Evolutionary conservation across 805 yeast species (phyloP).

Genomic region (Saturnispora bothae): DNA sequence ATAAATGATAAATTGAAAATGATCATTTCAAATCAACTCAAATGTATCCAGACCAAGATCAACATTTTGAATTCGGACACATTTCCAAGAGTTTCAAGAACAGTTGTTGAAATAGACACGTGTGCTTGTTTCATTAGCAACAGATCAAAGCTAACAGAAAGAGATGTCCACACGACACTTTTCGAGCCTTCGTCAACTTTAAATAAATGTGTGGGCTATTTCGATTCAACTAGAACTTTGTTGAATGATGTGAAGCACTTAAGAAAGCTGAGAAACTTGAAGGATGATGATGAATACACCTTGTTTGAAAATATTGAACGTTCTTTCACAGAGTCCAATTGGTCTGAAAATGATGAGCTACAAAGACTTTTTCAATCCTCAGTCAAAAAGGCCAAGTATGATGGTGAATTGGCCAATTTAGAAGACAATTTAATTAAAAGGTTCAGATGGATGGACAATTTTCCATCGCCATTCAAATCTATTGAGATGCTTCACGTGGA

Average conservation of each 20-base stretch:
- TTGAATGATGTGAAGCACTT: conserved; percentile 49
- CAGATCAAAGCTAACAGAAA: conserved; percentile 32
- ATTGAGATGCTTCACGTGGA: conserved; percentile 12
- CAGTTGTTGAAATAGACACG: conserved; percentile 64
- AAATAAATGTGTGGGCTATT: conserved; percentile 17
- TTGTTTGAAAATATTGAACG: conserved; percentile 24
- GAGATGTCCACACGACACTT: conserved; percentile 39
- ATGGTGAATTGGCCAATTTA: neutral
- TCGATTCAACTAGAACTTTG: conserved; percentile 43
- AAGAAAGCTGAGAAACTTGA: conserved; percentile 32
- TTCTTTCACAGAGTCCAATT: conserved; percentile 16
- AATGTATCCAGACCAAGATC: conserved; percentile 7
- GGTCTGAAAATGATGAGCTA: conserved; percentile 36
- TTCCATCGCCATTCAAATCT: conserved; percentile 27
- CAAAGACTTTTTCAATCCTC: conserved; percentile 25
- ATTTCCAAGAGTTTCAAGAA: conserved; percentile 47
- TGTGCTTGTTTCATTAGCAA: conserved; percentile 52
- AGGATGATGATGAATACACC: conserved; percentile 14
- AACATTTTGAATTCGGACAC: conserved; percentile 23
- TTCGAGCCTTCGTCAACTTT: neutral
- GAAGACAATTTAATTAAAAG: conserved; percentile 5
- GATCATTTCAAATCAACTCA: conserved; percentile 21
- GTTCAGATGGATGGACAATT: conserved; percentile 15
- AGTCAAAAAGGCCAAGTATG: conserved; percentile 12
- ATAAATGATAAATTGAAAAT: conserved; percentile 25